Conservation (phyloP, 176 grass and related monocot genomes). For the Paspalum vaginatum region DNA sequence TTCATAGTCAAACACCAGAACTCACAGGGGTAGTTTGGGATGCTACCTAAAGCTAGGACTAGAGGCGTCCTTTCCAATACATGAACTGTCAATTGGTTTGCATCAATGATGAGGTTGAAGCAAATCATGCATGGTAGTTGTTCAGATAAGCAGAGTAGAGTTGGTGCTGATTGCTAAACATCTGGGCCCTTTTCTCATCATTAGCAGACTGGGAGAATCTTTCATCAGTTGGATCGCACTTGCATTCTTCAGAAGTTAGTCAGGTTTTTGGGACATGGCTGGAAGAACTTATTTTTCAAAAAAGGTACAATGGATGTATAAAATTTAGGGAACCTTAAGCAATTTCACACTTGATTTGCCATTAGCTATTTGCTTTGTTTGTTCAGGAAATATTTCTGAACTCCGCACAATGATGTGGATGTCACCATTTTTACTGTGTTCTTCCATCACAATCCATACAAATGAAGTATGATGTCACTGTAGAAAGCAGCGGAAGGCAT, state of each 20-base stretch:
- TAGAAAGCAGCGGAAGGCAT: background rate
- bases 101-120: constrained; percentile 44
- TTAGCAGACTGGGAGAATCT: constrained; percentile 48
- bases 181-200: constrained; percentile 51
- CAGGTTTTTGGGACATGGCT: constrained; percentile 47
- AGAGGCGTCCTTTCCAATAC: constrained; percentile 52
- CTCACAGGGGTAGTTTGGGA: constrained; percentile 35
- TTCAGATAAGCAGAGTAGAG: constrained; percentile 50
- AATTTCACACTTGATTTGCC: constrained; percentile 35
- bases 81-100: constrained; percentile 46
- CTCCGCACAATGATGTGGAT: background rate
- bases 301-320: constrained; percentile 12
- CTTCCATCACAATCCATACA: background rate
- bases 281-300: constrained; percentile 24
- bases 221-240: constrained; percentile 54
- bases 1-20: constrained; percentile 46
- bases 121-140: constrained; percentile 56
- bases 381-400: constrained; percentile 28
- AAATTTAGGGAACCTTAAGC: constrained; percentile 42
- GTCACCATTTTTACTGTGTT: background rate
- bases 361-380: constrained; percentile 9
- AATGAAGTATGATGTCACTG: constrained; percentile 28
- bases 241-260: constrained; percentile 34
- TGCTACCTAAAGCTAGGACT: constrained; percentile 58
- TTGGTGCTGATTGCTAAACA: constrained; percentile 46